Base-by-base conservation (phyloP, 164 flowering plant genomes). In the Euptelea pleiosperma region DNA sequence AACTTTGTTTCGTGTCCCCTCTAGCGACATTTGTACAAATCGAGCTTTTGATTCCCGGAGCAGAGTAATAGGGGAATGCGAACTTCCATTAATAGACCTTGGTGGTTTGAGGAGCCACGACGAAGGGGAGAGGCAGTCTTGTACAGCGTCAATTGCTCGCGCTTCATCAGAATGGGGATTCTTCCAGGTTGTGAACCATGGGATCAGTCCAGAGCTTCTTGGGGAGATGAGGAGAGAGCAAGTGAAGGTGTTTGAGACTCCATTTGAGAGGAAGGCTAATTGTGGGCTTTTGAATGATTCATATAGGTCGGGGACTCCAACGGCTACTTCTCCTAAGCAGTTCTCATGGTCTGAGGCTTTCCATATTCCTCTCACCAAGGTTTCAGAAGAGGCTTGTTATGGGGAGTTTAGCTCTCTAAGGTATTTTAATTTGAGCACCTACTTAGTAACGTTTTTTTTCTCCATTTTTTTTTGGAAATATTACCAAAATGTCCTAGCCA, bases 261-360 rank as follows among this genome's bases (percentile, higher is more conserved):
- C 92, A 1, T 85, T 85, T 65, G 78, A 79, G 36, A 74, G n/a
- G 52, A 85, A 85, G 49, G 51, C 74, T 3, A 67, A 60, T 33
- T 60, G 74, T 53, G 75, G 77, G 29, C 71, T 82, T 18, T 46
- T 85, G 36, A 70, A 82, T 50, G 77, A 78, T 42, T 78, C 86
- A 6, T 88, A 88, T 66, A 69, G 85, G 68, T 85, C 90, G 92
- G 96, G 96, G 2, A 77, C 66, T 4, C 79, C 84, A 1, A 65
- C 78, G 1, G 96, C 96, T 26, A 88, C 73, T n/a, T 63, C 58
- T 47, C 64, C 75, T 2, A 52, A 57, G 25, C 79, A 85, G 52
- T 79, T 82, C 67, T 85, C 90, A 1, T 88, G 96, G 92, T 80
- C 84, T 37, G 96, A 88, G 55, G 88, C 92, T 40, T 88, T 88